Evolutionary conservation across 73 alveolate genomes (phyloP).

Genomic region (Blepharisma stoltei): DNA sequence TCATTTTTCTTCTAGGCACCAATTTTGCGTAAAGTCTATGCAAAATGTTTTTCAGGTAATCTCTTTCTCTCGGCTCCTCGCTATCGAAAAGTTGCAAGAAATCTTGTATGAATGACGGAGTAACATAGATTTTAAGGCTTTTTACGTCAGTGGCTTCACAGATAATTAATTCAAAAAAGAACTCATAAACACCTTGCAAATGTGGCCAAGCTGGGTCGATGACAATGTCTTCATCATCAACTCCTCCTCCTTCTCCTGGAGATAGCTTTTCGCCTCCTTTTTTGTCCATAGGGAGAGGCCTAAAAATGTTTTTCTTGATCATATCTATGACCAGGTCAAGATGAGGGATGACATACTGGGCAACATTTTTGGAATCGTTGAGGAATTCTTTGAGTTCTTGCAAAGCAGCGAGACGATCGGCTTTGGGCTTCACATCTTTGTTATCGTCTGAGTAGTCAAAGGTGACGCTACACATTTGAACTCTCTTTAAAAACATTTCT

Average conservation of each 20-base stretch:
- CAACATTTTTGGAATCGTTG: slow-evolving; percentile 68
- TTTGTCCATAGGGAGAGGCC: slow-evolving; percentile 83
- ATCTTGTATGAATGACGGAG: slow-evolving; percentile 65
- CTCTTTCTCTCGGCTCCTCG: slow-evolving; percentile 76
- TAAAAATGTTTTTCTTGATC: slow-evolving; percentile 85
- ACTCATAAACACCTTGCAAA: slow-evolving; percentile 65
- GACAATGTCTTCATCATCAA: slow-evolving; percentile 44
- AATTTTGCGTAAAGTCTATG: slow-evolving; percentile 84
- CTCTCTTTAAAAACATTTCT: slow-evolving; percentile 41
- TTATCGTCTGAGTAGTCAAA: slow-evolving; percentile 53
- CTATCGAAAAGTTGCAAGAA: slow-evolving; percentile 73
- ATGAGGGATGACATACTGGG: slow-evolving; percentile 70
- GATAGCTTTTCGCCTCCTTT: slow-evolving; percentile 37
- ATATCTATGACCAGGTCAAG: slow-evolving; percentile 76
- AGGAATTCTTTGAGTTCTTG: slow-evolving; percentile 49
- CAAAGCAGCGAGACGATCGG: slow-evolving; percentile 37
- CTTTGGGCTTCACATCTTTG: slow-evolving; percentile 44
- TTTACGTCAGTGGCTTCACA: slow-evolving; percentile 70
- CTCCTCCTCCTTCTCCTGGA: slow-evolving; percentile 45
- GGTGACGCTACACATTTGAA: not conserved
- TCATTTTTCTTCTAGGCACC: slow-evolving; percentile 83
- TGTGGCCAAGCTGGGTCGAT: slow-evolving; percentile 81
- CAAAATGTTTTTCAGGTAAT: slow-evolving; percentile 73
- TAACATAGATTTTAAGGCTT: slow-evolving; percentile 57
- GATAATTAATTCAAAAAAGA: slow-evolving; percentile 61